Base-by-base conservation (phyloP, 2,329 filamentous ascomycete species). In the Ascocoryne sarcoides region DNA sequence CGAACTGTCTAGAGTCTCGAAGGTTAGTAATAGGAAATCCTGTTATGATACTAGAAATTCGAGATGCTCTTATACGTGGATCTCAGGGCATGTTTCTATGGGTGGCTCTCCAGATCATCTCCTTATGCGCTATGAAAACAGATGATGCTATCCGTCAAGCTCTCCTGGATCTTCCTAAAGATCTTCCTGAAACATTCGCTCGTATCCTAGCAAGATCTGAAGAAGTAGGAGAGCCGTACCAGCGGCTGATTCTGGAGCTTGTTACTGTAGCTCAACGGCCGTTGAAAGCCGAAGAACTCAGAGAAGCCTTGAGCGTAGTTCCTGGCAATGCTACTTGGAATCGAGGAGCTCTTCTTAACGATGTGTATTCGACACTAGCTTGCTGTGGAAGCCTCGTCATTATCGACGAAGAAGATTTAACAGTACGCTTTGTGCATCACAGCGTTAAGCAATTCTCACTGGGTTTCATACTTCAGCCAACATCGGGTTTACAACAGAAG, bases 61-160 rank as follows among this genome's bases (percentile, higher is more conserved):
- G 23, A 20, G 30, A 39, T 18, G 14, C 36, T 35, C 40, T 43
- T 14, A n/a, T 39, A 10, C 8, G 39, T 18, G 31, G 31, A 20
- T 20, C 36, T 5, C 50, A 62, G n/a, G 62, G 62, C 10, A 65
- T 65, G 62, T 66, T 65, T 20, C 51, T 65, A 1, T 64, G 62
- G 62, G 60, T 56, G 0, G 52, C 49, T 3, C 49, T 65, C 1
- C 62, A 65, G 37, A 55, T 66, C 5, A 41, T 54, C 8, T 52
- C 57, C 0, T 40, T 65, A 0, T 68, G 62, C 36, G 14, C 16
- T 1, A 59, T 60, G 40, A 51, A 55, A 40, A 63, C 62, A 1
- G 63, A 69, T 32, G 36, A 58, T 1, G 52, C 44, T 0, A 65
- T 68, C 16, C 54, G 55, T 0, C 14, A 57, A 7, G 54, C 60